phyloP scores from a whole-genome alignment of 2,329 filamentous ascomycete species.

The Scytalidium lignicola region DNA sequence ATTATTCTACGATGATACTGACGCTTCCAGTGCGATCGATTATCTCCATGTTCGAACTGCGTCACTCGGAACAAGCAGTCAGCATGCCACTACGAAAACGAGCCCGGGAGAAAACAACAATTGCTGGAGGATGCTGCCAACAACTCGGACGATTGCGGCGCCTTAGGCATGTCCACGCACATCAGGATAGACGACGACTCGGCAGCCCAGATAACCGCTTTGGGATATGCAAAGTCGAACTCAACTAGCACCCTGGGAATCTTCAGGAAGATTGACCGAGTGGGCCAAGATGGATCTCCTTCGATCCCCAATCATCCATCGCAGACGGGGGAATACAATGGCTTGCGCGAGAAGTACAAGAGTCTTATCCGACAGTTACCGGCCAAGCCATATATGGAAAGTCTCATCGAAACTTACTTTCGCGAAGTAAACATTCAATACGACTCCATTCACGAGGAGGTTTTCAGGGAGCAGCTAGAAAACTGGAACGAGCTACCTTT shows the following conservation, averaged over 20 bases:
- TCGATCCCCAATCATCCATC: slow-evolving; percentile 13
- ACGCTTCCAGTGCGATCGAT: slow-evolving; percentile 48
- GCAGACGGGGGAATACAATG: slow-evolving; percentile 31
- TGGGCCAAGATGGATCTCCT: slow-evolving; percentile 27
- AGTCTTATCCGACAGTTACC: slow-evolving; percentile 53
- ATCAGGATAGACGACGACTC: slow-evolving; percentile 20
- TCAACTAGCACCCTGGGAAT: slow-evolving; percentile 51
- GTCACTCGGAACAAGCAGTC: slow-evolving; percentile 49
- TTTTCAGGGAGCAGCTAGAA: slow-evolving; percentile 45
- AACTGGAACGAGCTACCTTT: slow-evolving; percentile 53
- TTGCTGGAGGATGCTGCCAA: slow-evolving; percentile 19
- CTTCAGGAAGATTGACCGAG: slow-evolving; percentile 48
- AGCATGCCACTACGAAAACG: slow-evolving; percentile 51
- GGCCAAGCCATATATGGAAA: slow-evolving; percentile 47
- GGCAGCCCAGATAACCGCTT: slow-evolving; percentile 26
- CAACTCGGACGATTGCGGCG: slow-evolving; percentile 12
- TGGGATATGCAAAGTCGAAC: slow-evolving; percentile 49
- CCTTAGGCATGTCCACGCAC: slow-evolving; percentile 6
- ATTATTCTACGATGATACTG: slow-evolving; percentile 1
- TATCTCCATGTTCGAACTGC: slow-evolving; percentile 56
- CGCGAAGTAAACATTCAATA: slow-evolving; percentile 57
- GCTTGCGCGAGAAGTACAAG: slow-evolving; percentile 53
- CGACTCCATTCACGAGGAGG: slow-evolving; percentile 46
- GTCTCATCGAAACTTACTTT: slow-evolving; percentile 50
- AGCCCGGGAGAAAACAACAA: slow-evolving; percentile 25